Percentiles rank a stretch among this genome's conserved stretches.
phyloP scores from a whole-genome alignment of 2,329 filamentous ascomycete species.

The Diaporthe sp. region DNA sequence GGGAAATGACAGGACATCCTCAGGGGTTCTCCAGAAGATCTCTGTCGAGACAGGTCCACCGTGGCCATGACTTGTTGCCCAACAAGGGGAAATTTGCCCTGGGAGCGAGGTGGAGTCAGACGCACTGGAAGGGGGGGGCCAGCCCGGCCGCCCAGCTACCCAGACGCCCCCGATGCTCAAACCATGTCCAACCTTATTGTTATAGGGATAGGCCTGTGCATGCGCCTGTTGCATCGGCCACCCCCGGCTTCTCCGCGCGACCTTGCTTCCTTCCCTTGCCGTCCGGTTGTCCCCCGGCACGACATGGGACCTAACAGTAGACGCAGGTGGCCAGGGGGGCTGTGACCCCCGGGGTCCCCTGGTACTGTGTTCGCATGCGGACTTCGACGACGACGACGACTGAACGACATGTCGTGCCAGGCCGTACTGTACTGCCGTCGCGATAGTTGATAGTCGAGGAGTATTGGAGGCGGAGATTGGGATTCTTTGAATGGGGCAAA shows the following conservation, averaged over 20 bases:
- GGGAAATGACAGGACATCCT: slow-evolving; percentile 36
- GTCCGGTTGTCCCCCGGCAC: slow-evolving; percentile 12
- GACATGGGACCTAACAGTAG: slow-evolving; percentile 28
- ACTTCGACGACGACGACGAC: slow-evolving; percentile 29
- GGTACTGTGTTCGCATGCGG: slow-evolving; percentile 17
- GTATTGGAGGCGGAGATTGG: background rate
- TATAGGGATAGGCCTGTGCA: slow-evolving; percentile 24
- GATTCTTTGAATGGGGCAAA: background rate
- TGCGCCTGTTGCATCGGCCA: slow-evolving; percentile 30
- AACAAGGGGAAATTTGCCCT: slow-evolving; percentile 35
- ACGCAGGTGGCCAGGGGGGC: slow-evolving; percentile 23
- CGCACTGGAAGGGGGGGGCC: slow-evolving; percentile 29
- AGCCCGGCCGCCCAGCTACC: background rate
- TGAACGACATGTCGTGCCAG: slow-evolving; percentile 21
- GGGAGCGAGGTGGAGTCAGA: slow-evolving; percentile 15
- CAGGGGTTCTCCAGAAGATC: slow-evolving; percentile 36
- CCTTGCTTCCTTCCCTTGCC: background rate
- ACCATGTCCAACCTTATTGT: slow-evolving; percentile 35
- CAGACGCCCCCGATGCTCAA: slow-evolving; percentile 15
- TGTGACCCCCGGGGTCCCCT: slow-evolving; percentile 19
- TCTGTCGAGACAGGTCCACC: slow-evolving; percentile 35
- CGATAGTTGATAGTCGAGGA: background rate
- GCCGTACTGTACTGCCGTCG: background rate
- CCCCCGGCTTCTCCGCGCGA: slow-evolving; percentile 33
- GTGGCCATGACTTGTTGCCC: slow-evolving; percentile 26